A percentile compares a stretch with the other conserved stretches of the same genome.
These are phyloP conservation scores for Gastrolobium villosum DNA, from an alignment of 306 rosid genomes.

Conservation along the genomic window DNA sequence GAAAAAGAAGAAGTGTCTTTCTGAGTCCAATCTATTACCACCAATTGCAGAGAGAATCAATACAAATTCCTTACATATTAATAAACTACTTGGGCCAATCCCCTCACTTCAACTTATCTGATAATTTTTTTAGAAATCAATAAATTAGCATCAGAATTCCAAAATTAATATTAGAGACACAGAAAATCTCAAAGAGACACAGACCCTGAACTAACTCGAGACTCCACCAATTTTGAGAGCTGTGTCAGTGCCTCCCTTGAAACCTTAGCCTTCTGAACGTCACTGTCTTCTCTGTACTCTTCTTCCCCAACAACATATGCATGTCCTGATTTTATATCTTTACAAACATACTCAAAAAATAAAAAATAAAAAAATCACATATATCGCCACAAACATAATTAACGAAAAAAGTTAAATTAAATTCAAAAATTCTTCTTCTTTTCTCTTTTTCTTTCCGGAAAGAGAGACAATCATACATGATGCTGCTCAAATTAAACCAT, in stretches of 20 bases:
- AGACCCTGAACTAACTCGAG: conserved; percentile 68
- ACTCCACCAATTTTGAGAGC: conserved; percentile 69
- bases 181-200: conserved; percentile 42
- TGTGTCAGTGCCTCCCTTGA: conserved; percentile 75
- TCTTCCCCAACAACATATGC: conserved; percentile 58
- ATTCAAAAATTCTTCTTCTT: background rate
- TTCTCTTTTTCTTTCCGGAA: background rate
- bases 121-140: background rate
- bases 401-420: background rate
- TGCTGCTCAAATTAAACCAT: conserved; percentile 34
- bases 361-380: background rate
- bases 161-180: background rate
- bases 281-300: conserved; percentile 64
- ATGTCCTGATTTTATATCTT: conserved; percentile 73
- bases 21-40: conserved; percentile 1
- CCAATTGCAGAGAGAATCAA: conserved; percentile 15
- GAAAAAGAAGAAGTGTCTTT: conserved; percentile 29
- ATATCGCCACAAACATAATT: conserved; percentile 27
- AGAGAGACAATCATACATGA: conserved; percentile 15
- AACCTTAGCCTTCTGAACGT: conserved; percentile 59
- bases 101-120: background rate
- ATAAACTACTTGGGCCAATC: background rate
- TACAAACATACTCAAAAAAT: conserved; percentile 47
- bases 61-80: background rate
- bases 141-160: conserved; percentile 12